phyloP scores from a whole-genome alignment of 2,329 filamentous ascomycete genomes.

The Clarireedia hainanense region DNA sequence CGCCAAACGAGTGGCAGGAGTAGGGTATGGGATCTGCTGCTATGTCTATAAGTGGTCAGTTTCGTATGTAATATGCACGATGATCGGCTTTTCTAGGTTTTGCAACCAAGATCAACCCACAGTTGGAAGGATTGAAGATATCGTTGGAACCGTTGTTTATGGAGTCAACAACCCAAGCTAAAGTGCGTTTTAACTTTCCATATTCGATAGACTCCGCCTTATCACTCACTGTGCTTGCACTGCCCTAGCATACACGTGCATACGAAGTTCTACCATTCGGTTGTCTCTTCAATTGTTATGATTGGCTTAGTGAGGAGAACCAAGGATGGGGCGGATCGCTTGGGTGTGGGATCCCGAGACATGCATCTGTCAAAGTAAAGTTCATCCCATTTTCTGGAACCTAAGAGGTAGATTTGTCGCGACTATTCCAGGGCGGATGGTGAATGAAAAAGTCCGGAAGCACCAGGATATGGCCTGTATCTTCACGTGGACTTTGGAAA shows the following conservation, averaged over 20 bases:
- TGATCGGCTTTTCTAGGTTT: neutral
- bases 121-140: neutral
- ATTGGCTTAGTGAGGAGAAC: neutral
- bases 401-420: neutral
- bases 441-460: neutral
- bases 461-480: neutral
- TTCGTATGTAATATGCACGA: neutral
- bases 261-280: neutral
- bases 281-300: neutral
- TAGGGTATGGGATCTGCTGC: neutral
- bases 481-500: neutral
- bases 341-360: conserved; percentile 8
- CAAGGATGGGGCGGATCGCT: neutral
- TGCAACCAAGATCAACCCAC: neutral
- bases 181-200: neutral
- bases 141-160: neutral
- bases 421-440: neutral
- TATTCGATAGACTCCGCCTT: neutral
- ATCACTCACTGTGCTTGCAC: too few species aligned
- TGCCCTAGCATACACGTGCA: neutral
- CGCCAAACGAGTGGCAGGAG: neutral
- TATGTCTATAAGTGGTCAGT: neutral
- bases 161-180: neutral
- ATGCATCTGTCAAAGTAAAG: conserved; percentile 7
- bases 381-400: conserved; percentile 2